phyloP scores from a whole-genome alignment of 2,329 filamentous ascomycete genomes.

The Aspergillus pseudoglaucus region DNA sequence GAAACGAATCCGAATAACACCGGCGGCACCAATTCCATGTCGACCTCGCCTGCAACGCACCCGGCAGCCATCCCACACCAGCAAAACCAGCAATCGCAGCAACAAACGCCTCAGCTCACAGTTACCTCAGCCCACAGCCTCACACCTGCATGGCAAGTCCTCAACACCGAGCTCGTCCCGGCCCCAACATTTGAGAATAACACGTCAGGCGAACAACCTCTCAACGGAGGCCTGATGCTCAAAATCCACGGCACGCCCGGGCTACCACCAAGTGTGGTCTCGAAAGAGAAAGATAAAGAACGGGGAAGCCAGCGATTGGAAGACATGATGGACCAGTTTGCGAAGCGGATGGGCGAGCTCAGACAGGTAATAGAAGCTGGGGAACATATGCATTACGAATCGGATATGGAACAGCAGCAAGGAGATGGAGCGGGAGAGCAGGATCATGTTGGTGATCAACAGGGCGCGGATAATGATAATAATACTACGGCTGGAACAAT shows the following conservation, averaged over 20 bases:
- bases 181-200: conserved; percentile 59
- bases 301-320: conserved; percentile 29
- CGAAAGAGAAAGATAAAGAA: conserved; percentile 18
- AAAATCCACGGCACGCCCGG: conserved; percentile 39
- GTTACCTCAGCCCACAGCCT: conserved; percentile 67
- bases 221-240: conserved; percentile 39
- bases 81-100: conserved; percentile 4
- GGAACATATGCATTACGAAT: conserved; percentile 2
- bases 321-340: conserved; percentile 43
- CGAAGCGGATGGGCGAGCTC: conserved; percentile 38
- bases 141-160: conserved; percentile 65
- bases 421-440: neutral
- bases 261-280: conserved; percentile 14
- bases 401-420: neutral
- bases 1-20: conserved; percentile 9
- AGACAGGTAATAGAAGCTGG: conserved; percentile 36
- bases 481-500: neutral
- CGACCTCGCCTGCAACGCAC: conserved; percentile 17
- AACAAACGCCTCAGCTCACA: conserved; percentile 36
- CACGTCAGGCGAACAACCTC: conserved; percentile 38
- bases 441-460: neutral
- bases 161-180: conserved; percentile 46
- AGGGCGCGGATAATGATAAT: neutral
- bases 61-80: conserved; percentile 3
- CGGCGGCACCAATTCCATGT: conserved; percentile 12